A percentile compares a stretch with the other conserved stretches of the same genome.
phyloP scores from a whole-genome alignment of 192 early-diverging fungal genomes.

The Oehlia diaphana region DNA sequence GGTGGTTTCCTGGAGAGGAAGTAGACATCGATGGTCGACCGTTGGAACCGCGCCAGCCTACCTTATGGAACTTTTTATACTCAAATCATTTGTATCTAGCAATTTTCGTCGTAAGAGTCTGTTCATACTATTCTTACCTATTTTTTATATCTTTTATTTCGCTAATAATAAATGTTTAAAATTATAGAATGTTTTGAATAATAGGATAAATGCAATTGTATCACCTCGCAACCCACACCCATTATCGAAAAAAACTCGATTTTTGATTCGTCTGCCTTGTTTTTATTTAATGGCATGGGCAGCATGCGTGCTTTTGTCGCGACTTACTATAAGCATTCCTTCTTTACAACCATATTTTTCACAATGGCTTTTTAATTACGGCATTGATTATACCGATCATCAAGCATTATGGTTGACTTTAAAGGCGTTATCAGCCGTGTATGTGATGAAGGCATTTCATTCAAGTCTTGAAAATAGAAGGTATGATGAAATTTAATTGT shows the following conservation, averaged over 20 bases:
- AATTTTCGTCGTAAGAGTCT: slow-evolving; percentile 24
- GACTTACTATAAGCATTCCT: background rate
- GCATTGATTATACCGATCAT: slow-evolving; percentile 29
- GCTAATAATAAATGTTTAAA: background rate
- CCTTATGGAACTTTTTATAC: slow-evolving; percentile 29
- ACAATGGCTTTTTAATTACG: background rate
- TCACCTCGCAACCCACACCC: slow-evolving; percentile 47
- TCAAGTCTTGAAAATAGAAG: slow-evolving; percentile 32
- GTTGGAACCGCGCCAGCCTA: slow-evolving; percentile 17
- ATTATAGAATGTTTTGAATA: slow-evolving; percentile 44
- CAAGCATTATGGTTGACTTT: slow-evolving; percentile 31
- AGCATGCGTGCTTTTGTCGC: slow-evolving; percentile 33
- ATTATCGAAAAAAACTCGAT: slow-evolving; percentile 38
- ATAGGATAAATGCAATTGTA: slow-evolving; percentile 53
- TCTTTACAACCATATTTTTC: slow-evolving; percentile 21
- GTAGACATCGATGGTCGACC: slow-evolving; percentile 3
- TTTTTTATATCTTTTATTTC: background rate
- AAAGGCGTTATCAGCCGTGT: slow-evolving; percentile 23
- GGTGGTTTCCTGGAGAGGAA: slow-evolving; percentile 8
- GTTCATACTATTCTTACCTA: background rate
- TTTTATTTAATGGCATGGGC: slow-evolving; percentile 47
- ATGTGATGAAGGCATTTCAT: slow-evolving; percentile 31
- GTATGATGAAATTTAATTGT: background rate
- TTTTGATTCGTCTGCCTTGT: slow-evolving; percentile 43
- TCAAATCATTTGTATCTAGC: slow-evolving; percentile 25